phyloP scores from a whole-genome alignment of 306 rosid genomes.

The Quercus cerris region DNA sequence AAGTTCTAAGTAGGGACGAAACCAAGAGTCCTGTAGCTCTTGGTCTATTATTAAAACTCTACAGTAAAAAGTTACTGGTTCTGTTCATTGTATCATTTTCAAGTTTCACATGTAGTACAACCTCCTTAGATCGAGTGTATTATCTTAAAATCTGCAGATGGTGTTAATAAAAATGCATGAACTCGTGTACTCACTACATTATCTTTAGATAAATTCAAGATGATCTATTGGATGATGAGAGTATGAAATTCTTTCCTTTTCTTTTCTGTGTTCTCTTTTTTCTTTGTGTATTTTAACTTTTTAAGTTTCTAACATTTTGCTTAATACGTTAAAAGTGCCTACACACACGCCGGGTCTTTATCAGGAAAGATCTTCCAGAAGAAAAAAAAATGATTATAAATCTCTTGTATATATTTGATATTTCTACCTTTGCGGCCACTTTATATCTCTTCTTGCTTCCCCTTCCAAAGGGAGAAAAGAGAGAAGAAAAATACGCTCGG shows the following conservation, averaged over 20 bases:
- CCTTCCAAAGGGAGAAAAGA: neutral
- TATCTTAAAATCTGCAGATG: neutral
- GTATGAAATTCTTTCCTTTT: too few species aligned
- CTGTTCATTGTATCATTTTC: too few species aligned
- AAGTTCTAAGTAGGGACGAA: too few species aligned
- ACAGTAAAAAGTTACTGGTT: too few species aligned
- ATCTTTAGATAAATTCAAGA: neutral
- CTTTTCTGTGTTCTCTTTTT: too few species aligned
- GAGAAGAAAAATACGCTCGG: neutral
- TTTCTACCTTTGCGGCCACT: constrained; percentile 1
- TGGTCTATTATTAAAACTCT: too few species aligned
- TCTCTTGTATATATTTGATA: neutral
- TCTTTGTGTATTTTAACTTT: too few species aligned
- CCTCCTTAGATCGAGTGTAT: too few species aligned
- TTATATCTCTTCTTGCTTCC: neutral
- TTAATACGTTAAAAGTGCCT: neutral
- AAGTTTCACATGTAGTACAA: too few species aligned
- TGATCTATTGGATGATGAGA: neutral
- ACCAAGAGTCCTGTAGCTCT: too few species aligned
- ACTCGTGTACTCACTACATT: neutral
- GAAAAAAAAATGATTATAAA: neutral
- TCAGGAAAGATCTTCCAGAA: neutral
- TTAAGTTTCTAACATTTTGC: neutral
- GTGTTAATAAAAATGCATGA: neutral
- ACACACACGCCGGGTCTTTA: neutral